phyloP scores from a whole-genome alignment of 352 stramenopile genomes.

The Pythium myriotylum region DNA sequence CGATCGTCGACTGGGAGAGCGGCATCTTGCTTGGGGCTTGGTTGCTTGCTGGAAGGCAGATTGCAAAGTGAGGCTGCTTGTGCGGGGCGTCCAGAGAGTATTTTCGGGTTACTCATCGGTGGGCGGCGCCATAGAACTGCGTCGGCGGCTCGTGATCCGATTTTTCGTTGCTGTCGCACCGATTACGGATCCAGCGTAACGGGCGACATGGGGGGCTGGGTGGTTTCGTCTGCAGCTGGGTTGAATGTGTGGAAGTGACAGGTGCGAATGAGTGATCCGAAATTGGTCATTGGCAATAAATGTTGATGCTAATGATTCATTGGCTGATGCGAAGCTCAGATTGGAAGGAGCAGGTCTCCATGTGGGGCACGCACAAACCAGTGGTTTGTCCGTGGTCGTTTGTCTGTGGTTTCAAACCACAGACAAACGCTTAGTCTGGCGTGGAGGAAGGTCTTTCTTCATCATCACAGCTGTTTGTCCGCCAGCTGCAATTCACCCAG shows the following conservation, averaged over 20 bases:
- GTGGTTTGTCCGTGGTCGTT: too few species aligned
- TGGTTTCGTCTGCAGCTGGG: neutral
- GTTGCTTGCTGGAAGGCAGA: constrained; percentile 12
- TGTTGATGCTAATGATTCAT: too few species aligned
- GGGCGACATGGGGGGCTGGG: neutral
- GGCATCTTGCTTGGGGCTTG: constrained; percentile 23
- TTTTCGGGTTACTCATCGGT: constrained; percentile 30
- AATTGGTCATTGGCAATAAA: constrained; percentile 13
- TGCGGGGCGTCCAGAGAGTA: neutral
- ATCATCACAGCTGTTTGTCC: too few species aligned
- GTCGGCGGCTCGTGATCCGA: too few species aligned
- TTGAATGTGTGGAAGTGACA: neutral
- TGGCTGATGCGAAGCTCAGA: too few species aligned
- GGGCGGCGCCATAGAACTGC: too few species aligned
- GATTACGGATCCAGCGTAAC: neutral
- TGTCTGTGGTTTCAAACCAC: too few species aligned
- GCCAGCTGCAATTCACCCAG: neutral
- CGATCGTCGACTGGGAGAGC: constrained; percentile 41
- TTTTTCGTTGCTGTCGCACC: neutral
- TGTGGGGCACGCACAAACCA: too few species aligned
- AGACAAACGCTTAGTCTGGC: too few species aligned
- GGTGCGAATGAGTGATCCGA: constrained; percentile 6
- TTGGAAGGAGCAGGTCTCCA: too few species aligned
- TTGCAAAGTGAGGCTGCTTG: constrained; percentile 11
- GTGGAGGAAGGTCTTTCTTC: too few species aligned